Conservation (phyloP, 495 filamentous ascomycete genomes). For the Terfezia claveryi region DNA sequence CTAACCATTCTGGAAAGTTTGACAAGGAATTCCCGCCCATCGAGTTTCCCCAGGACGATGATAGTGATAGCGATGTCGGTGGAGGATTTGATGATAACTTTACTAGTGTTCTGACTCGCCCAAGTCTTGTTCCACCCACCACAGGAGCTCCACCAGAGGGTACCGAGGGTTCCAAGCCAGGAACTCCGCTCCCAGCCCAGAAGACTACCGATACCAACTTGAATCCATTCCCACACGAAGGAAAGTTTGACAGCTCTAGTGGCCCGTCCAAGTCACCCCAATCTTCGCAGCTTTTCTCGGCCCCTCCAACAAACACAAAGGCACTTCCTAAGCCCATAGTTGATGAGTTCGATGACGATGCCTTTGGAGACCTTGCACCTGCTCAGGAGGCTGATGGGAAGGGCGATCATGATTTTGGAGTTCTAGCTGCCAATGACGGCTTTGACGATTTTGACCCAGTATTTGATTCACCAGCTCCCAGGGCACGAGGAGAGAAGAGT, state of each 20-base stretch:
- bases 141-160: constrained; percentile 11
- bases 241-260: constrained; percentile 27
- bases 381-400: constrained; percentile 73
- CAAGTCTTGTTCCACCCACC: constrained; percentile 12
- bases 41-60: constrained; percentile 54
- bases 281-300: constrained; percentile 5
- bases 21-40: constrained; percentile 85
- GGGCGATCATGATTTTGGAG: constrained; percentile 49
- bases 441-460: constrained; percentile 45
- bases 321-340: constrained; percentile 20
- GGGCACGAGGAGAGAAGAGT: constrained; percentile 24
- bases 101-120: constrained; percentile 32
- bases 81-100: constrained; percentile 87
- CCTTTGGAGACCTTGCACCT: constrained; percentile 67
- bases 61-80: constrained; percentile 59
- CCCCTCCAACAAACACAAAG: constrained; percentile 19
- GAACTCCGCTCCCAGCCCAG: constrained; percentile 21
- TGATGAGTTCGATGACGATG: constrained; percentile 68
- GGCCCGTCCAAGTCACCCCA: constrained; percentile 33
- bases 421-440: constrained; percentile 21
- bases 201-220: constrained; percentile 3
- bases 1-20: constrained; percentile 25
- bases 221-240: constrained; percentile 36
- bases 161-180: not conserved
- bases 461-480: constrained; percentile 36